These are phyloP conservation scores for Berkeleyomyces basicola DNA, from an alignment of 2,329 filamentous ascomycete species.

Conservation along the genomic window DNA sequence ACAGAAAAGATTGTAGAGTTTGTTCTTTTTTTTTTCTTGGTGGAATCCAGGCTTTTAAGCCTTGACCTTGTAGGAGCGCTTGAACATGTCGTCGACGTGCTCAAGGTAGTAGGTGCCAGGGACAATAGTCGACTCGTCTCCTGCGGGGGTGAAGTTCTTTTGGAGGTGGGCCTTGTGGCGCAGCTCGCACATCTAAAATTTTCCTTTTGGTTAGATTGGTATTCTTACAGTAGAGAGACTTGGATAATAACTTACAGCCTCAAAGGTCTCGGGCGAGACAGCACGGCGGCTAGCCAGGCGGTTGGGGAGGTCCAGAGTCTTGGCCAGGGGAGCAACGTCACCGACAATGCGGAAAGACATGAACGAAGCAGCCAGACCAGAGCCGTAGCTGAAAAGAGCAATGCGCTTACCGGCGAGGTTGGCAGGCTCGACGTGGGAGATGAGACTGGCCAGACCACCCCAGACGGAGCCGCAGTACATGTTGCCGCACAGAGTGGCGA, in stretches of 20 bases:
- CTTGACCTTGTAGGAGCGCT: conserved; percentile 61
- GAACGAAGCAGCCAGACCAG: conserved; percentile 55
- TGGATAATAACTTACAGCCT: conserved; percentile 38
- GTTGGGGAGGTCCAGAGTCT: conserved; percentile 52
- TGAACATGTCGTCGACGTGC: conserved; percentile 74
- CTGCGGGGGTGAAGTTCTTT: conserved; percentile 59
- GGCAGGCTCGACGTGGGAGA: conserved; percentile 46
- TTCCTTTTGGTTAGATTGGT: background rate
- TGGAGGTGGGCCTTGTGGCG: conserved; percentile 71
- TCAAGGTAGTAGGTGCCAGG: conserved; percentile 62
- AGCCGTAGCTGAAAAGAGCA: conserved; percentile 65
- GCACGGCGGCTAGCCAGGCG: conserved; percentile 48
- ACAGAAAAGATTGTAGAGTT: background rate
- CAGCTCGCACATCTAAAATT: conserved; percentile 52
- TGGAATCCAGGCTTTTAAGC: conserved; percentile 29
- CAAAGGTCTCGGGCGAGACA: conserved; percentile 56
- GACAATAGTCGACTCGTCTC: conserved; percentile 47
- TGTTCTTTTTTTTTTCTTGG: conserved; percentile 5
- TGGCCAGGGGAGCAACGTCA: conserved; percentile 49
- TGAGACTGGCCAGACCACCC: conserved; percentile 55
- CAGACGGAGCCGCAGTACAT: conserved; percentile 59
- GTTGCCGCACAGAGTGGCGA: conserved; percentile 59
- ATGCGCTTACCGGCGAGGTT: conserved; percentile 55
- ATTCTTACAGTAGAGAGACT: background rate
- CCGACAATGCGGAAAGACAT: conserved; percentile 58